Base-by-base conservation (phyloP, 306 rosid species). In the Vigna angularis region DNA sequence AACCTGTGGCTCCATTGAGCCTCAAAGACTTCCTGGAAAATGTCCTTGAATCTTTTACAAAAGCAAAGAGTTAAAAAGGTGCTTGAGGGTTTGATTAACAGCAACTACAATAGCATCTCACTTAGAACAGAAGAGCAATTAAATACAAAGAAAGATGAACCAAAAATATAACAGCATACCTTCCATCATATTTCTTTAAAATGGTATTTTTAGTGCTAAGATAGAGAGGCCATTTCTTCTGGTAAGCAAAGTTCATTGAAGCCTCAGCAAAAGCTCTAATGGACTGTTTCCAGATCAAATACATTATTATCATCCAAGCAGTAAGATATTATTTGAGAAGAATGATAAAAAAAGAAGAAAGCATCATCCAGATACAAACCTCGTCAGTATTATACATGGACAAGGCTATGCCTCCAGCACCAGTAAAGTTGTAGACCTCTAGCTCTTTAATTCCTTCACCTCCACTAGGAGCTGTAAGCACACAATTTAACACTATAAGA, bases 121-220 rank as follows among this genome's bases (percentile, higher is more conserved):
- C 50, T 76, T n/a, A 58, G 45, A 30, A 52, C 34, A 7, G 24
- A 59, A n/a, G 17, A 82, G 58, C 9, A 55, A 16, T 17, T n/a
- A 82, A 53, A 78, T 58, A 63, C 34, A 24, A 72, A 71, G 30
- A 48, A 47, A 42, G 50, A 45, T 34, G 59, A 26, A 52, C 78
- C 26, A 10, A 47, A 72, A 83, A 67, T 18, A 72, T 22, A 77
- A 36, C 36, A n/a, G 70, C 86, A 75, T 87, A 95, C 99, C 99
- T 95, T 80, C 99, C 99, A 81, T 95, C 98, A 72, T 95, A 95
- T 66, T 93, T 91, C 91, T 95, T 95, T 48, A 95, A 91, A 80
- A 95, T 95, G 66, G 99, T 95, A 57, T 95, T 95, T 86, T 93
- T 95, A 52, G 99, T 95, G 89, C 99, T 95, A 48, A 95, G 97